Percentiles rank a stretch among this genome's conserved stretches.
phyloP scores from a whole-genome alignment of 2,329 filamentous ascomycete genomes.

The Huntiella omanensis region DNA sequence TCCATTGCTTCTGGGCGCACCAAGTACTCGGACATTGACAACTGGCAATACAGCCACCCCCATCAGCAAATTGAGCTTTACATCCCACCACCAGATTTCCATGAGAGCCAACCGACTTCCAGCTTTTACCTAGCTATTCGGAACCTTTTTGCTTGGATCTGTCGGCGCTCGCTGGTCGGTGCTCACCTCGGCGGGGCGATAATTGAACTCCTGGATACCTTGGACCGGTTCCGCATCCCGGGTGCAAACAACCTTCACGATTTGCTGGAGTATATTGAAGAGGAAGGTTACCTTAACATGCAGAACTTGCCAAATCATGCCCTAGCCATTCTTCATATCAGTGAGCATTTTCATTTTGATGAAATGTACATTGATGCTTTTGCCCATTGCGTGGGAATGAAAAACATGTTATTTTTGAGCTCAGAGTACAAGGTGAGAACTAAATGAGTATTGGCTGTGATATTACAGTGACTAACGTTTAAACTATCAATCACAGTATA shows the following conservation, averaged over 20 bases:
- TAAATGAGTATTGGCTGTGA: too few relatives aligned
- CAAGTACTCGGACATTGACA: conserved; percentile 16
- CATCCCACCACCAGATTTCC: conserved; percentile 42
- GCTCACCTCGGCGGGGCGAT: conserved; percentile 44
- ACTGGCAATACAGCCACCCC: conserved; percentile 18
- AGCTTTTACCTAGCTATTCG: conserved; percentile 49
- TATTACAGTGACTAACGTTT: not conserved
- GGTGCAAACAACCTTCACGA: conserved; percentile 39
- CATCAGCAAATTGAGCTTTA: conserved; percentile 37
- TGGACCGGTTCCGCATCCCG: conserved; percentile 39
- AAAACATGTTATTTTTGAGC: conserved; percentile 34
- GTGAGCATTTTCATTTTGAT: conserved; percentile 43
- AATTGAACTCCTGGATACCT: conserved; percentile 42
- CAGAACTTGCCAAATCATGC: conserved; percentile 48
- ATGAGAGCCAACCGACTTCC: conserved; percentile 34
- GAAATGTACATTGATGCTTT: conserved; percentile 58
- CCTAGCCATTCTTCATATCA: conserved; percentile 45
- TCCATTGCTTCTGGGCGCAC: conserved; percentile 4
- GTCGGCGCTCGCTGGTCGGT: conserved; percentile 47
- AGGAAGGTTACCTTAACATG: conserved; percentile 51
- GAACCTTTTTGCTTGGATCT: conserved; percentile 58
- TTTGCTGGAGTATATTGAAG: conserved; percentile 45
- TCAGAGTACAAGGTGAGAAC: conserved; percentile 41
- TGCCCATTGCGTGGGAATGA: conserved; percentile 63
- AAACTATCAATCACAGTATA: conserved; percentile 9